A percentile compares a stretch with the other conserved stretches of the same genome.
Conservation (phyloP, 139 green algal species). For the Micromonas pusilla region DNA sequence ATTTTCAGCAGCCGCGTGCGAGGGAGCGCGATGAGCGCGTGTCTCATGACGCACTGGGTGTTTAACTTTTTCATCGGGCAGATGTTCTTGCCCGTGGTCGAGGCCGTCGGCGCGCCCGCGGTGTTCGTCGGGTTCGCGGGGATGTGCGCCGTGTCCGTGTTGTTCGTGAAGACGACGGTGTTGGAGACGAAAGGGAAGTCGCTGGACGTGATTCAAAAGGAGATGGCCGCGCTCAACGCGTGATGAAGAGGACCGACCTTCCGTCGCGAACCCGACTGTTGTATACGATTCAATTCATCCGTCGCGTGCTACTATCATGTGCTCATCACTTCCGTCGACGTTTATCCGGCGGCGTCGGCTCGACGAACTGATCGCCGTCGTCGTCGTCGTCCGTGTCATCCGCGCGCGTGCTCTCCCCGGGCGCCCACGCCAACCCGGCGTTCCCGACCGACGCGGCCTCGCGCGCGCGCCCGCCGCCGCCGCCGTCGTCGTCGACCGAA, state of each 20-base stretch:
- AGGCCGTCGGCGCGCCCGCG: conserved; percentile 46
- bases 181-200: conserved; percentile 72
- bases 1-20: conserved; percentile 69
- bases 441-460: background rate
- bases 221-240: conserved; percentile 36
- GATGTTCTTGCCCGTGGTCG: conserved; percentile 60
- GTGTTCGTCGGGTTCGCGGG: conserved; percentile 68
- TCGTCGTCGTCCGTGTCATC: background rate
- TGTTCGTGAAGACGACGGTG: conserved; percentile 51
- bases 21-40: conserved; percentile 55
- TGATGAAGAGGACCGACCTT: background rate
- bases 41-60: conserved; percentile 66
- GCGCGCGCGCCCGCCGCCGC: background rate
- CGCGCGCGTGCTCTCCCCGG: background rate
- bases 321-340: background rate
- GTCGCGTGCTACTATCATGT: background rate
- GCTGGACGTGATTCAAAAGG: conserved; percentile 70
- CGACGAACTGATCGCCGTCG: conserved; percentile 1
- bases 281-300: background rate
- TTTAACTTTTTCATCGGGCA: conserved; percentile 81
- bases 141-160: conserved; percentile 50
- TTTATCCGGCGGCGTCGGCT: conserved; percentile 16
- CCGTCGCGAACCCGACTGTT: background rate
- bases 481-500: background rate
- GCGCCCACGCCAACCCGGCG: background rate